Evolutionary conservation across 2,329 filamentous ascomycete genomes (phyloP), one percentile per base, ranked within the genome.

Genomic region (Teratosphaeria pseudoeucalypti): DNA sequence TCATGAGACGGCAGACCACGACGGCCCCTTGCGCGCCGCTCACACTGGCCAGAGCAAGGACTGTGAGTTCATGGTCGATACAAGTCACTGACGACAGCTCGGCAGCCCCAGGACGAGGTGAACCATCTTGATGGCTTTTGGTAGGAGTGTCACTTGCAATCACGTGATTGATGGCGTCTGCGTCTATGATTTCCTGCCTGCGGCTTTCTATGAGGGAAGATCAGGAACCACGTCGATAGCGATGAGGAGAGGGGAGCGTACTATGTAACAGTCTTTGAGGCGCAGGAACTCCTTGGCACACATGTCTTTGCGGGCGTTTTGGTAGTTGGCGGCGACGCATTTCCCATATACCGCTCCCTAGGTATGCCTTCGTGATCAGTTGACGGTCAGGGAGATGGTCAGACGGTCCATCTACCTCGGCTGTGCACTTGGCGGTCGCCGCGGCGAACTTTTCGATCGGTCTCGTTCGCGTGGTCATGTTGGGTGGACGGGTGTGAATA

Each of bases 301-400:
- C 79, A 94, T 94, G 71, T 96, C 90, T 71, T 95, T 95, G 67
- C 91, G 83, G 2, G 96, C 84, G 3, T 90, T 84, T 71, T 92
- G 92, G 76, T 95, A 97, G 71, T 97, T 92, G 47, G 85, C 84
- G 56, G 92, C 82, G 64, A 99, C 86, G 72, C 94, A 99, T 79
- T 91, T 92, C 65, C 92, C 94, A 70, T 97, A 99, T 12, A 83
- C 79, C 2, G 90, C 81, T 57, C 90, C 88, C 92, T 97, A 34
- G 63, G 29, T 23, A 23, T 23, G 23, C 23, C 23, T 23, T 27
- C 11, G 29, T 52, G 29, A 54, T 63, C 55, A 60, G 60, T 60
- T 6, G 32, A 34, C 34, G 26, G 16, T 5, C 32, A 2, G 14
- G 3, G 16, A 34, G 2, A 43, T 37, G 5, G 39, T 55, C 1